A percentile compares a stretch with the other conserved stretches of the same genome.
These are phyloP conservation scores for Pseudogymnoascus sp. DNA, from an alignment of 2,329 filamentous ascomycete species.

Conservation along the genomic window DNA sequence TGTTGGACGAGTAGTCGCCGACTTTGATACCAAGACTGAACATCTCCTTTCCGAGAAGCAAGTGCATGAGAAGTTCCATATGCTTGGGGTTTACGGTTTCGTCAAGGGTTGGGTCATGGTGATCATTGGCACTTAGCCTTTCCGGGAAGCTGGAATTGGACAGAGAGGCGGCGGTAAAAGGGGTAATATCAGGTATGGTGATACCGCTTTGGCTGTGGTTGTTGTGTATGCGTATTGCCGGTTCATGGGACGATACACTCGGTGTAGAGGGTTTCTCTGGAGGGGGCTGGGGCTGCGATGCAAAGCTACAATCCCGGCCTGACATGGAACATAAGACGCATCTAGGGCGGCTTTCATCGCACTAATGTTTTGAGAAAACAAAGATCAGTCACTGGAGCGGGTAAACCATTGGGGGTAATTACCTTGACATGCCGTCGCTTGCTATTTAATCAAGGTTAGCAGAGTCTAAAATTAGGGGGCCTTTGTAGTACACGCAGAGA, in stretches of 20 bases:
- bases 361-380: conserved; percentile 15
- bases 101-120: conserved; percentile 6
- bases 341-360: conserved; percentile 25
- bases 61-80: conserved; percentile 30
- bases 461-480: neutral
- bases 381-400: conserved; percentile 2
- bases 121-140: neutral
- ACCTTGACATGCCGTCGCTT: conserved; percentile 29
- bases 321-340: conserved; percentile 26
- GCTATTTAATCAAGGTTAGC: conserved; percentile 14
- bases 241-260: conserved; percentile 8
- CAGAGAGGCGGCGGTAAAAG: neutral
- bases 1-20: conserved; percentile 13
- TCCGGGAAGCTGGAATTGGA: neutral
- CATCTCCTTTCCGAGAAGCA: conserved; percentile 19
- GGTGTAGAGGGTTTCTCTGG: neutral
- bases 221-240: neutral
- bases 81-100: conserved; percentile 27
- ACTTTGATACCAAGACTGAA: conserved; percentile 22
- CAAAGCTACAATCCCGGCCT: conserved; percentile 23
- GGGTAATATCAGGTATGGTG: neutral
- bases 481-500: neutral
- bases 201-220: neutral
- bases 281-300: conserved; percentile 5
- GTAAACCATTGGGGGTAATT: neutral